Evolutionary conservation across 2,329 filamentous ascomycete genomes (phyloP), one percentile per base, ranked within the genome.

Genomic region (Piedraia hortae): DNA sequence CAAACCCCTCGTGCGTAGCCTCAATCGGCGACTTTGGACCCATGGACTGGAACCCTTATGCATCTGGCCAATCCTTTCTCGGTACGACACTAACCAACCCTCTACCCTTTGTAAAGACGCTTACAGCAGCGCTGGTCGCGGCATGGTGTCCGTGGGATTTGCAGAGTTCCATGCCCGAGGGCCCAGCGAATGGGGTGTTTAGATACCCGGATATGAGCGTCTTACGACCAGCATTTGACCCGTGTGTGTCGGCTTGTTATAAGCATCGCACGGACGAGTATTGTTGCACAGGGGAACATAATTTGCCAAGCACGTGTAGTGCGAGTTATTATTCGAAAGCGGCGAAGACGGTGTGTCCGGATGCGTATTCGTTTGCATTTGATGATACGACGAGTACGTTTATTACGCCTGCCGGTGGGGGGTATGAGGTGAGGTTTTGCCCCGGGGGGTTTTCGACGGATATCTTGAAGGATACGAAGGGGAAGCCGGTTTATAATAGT

Each of bases 61-160:
- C 45, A 19, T 59, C 54, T 9, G 59, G 62, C 22, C 53, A 48
- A 9, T 32, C 38, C 8, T 54, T 54, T 28, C 46, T 62, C 27
- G 59, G 67, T 38, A 63, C 64, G 18, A 75, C 72, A 40, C 46
- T 50, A 16, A 56, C 60, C 1, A 71, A 57, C 33, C 67, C 68
- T 0, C 54, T 75, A 16, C 67, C 69, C 0, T 65, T 70, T 32
- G 70, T 80, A 32, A 40, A 51, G 10, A 43, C 48, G 4, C 51
- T 64, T 28, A 62, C 60, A 19, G 55, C 62, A 28, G 39, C 48
- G 7, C 48, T 57, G 26, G 53, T 75, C 9, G 48, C 54, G 12
- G 47, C 51, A 24, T 88, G 74, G 75, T 88, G 75, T 44, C 75
- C 74, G 0, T 80, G 71, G 68, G 60, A 72, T 31, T 53, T 77